Base-by-base conservation (phyloP, 306 rosid genomes). In the Quillaja saponaria region DNA sequence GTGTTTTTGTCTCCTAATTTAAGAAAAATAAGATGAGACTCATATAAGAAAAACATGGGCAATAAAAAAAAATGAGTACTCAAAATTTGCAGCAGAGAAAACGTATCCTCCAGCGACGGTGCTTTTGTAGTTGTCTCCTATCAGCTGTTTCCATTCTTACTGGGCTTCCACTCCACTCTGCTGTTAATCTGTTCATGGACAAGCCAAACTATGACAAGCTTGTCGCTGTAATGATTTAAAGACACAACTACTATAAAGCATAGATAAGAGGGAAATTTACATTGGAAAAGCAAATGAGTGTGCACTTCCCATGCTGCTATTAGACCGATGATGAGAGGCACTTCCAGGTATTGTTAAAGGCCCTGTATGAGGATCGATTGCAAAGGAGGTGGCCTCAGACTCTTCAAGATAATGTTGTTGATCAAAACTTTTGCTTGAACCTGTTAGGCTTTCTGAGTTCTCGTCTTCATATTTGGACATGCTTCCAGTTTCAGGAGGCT, bases 91-190 rank as follows among this genome's bases (percentile, higher is more conserved):
- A 81, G 68, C 89, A 87, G 48, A 56, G 74, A 57, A 74, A 72
- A n/a, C 52, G 68, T 2, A 72, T 55, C 51, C 67, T 77, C 73
- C 72, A 53, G 52, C 75, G 69, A 52, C 37, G n/a, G 0, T 31
- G 72, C 55, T 69, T 74, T 52, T 20, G 74, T 6, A 70, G 31
- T 69, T 46, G 70, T 18, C n/a, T 42, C 34, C 15, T 65, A n/a
- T 76, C 80, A 25, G 81, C 80, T n/a, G 64, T 77, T 44, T 1
- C 66, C 97, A 91, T 91, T 66, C 90, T 78, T 67, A 66, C 88
- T 0, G 97, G 97, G 66, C 97, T 91, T 60, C 97, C 95, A 35
- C 13, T 76, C 97, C 97, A 91, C 71, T 88, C 91, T 13, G 65
- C 15, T 1, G 75, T 56, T 40, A 91, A 78, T 75, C 97, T 87